These are phyloP conservation scores for Sesbania bispinosa DNA, from an alignment of 306 rosid species.

Conservation along the genomic window DNA sequence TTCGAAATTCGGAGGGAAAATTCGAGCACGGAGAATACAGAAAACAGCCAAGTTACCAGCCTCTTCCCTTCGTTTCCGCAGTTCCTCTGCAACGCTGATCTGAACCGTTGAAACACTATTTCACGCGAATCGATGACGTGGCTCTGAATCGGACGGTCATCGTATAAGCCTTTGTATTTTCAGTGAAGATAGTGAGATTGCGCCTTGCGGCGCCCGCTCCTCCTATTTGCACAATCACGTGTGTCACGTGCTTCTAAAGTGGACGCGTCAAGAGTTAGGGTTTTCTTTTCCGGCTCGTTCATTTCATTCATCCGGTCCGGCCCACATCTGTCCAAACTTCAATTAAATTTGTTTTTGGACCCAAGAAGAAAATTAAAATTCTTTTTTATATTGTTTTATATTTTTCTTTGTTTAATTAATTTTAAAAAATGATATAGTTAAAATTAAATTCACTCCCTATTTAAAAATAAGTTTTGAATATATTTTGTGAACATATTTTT, in stretches of 20 bases:
- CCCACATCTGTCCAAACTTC: too few species aligned
- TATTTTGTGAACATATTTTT: too few species aligned
- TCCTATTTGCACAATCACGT: conserved; percentile 27
- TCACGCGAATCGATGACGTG: conserved; percentile 67
- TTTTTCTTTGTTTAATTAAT: too few species aligned
- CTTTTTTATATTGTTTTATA: too few species aligned
- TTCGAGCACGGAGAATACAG: conserved; percentile 17
- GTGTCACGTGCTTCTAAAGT: conserved; percentile 54
- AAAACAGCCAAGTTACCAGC: conserved; percentile 39
- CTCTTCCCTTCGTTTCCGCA: conserved; percentile 64
- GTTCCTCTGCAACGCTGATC: conserved; percentile 65
- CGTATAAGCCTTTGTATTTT: conserved; percentile 25
- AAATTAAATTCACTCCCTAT: too few species aligned
- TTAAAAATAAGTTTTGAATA: too few species aligned
- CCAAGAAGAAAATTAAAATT: too few species aligned
- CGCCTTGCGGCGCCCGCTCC: conserved; percentile 59
- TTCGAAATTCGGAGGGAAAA: conserved; percentile 11
- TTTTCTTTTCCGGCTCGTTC: background rate
- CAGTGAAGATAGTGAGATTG: conserved; percentile 6
- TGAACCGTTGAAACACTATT: conserved; percentile 39
- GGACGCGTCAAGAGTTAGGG: conserved; percentile 29
- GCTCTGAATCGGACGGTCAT: conserved; percentile 42
- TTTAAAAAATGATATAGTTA: too few species aligned
- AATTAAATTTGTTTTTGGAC: too few species aligned
- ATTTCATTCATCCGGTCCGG: too few species aligned